Percentiles rank a stretch among this genome's conserved stretches.
These are phyloP conservation scores for Quercus bicolor DNA, from an alignment of 306 rosid genomes.

Conservation along the genomic window DNA sequence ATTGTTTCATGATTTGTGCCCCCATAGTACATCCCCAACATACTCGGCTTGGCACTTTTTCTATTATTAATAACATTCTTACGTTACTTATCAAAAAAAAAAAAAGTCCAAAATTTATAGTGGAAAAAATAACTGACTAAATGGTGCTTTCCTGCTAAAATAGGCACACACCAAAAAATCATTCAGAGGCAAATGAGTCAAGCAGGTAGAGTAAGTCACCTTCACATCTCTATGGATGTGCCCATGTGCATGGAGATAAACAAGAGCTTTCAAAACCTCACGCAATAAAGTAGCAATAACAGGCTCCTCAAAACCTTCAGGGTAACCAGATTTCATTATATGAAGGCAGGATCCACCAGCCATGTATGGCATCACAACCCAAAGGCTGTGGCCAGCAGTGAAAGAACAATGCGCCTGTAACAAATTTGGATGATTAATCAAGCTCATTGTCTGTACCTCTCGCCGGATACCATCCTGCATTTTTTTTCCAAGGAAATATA, in stretches of 20 bases:
- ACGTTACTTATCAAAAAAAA: too few species aligned
- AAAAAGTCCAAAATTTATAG: neutral
- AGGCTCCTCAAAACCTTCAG: constrained; percentile 94
- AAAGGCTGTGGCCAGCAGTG: constrained; percentile 82
- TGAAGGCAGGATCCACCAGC: constrained; percentile 97
- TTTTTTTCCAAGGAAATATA: constrained; percentile 19
- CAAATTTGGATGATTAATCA: constrained; percentile 81
- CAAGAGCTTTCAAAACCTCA: constrained; percentile 94
- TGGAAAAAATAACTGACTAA: neutral
- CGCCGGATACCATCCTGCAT: constrained; percentile 91
- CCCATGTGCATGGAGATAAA: constrained; percentile 89
- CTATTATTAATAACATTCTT: too few species aligned
- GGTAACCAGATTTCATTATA: constrained; percentile 74
- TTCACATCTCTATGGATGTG: constrained; percentile 97
- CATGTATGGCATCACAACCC: constrained; percentile 99
- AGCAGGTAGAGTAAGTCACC: constrained; percentile 41
- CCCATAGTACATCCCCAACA: too few species aligned
- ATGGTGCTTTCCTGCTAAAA: neutral
- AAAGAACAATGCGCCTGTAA: constrained; percentile 92
- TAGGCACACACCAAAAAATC: neutral
- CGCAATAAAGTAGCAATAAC: constrained; percentile 83
- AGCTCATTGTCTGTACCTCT: constrained; percentile 84
- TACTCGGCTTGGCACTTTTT: too few species aligned
- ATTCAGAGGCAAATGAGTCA: neutral
- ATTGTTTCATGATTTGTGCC: too few species aligned